Base-by-base conservation (phyloP, 148 eudicot species). In the Talinum fruticosum region DNA sequence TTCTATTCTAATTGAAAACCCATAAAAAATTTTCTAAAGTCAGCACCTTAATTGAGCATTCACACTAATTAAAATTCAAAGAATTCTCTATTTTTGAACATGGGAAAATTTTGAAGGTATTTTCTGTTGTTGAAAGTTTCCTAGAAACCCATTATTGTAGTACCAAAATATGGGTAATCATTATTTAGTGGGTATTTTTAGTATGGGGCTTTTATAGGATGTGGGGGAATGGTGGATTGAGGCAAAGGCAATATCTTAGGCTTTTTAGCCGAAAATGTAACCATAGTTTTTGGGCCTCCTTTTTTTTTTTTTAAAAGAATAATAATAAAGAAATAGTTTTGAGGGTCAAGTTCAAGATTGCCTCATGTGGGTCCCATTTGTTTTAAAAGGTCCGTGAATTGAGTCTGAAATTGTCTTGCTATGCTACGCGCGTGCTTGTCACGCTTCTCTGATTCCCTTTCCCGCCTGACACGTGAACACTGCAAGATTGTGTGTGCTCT, bases 401-500 rank as follows among this genome's bases (percentile, higher is more conserved):
- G 8, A 51, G 57, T 51, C 23, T 64, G 33, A 41, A 41, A 7
- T 41, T 14, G 0, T 10, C 47, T 41, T 14, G 47, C 47, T 41
- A 10, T 41, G 33, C 1, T 4, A 18, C 3, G n/a, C 57, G 57
- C 57, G 57, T 51, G 57, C 21, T 0, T 0, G 1, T 0, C 66
- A 73, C n/a, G 57, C 57, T 51, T 51, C 72, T 28, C 53, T 45
- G 47, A 59, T 71, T 71, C 5, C 57, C 57, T 19, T 19, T 15
- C 57, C 80, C 69, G 61, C 69, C 66, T 57, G 49, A 33, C 73
- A 68, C 16, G 66, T 67, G 10, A 45, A 71, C 65, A 66, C 65
- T 71, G 78, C 54, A 64, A 75, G 79, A 70, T 70, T 59, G 61
- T 69, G 79, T 70, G 6, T 73, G 69, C 69, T 18, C 3, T 51